Percentiles rank a stretch among this genome's conserved stretches.
These are phyloP conservation scores for Blepharisma japonicum DNA, from an alignment of 73 alveolate species.

Conservation along the genomic window DNA sequence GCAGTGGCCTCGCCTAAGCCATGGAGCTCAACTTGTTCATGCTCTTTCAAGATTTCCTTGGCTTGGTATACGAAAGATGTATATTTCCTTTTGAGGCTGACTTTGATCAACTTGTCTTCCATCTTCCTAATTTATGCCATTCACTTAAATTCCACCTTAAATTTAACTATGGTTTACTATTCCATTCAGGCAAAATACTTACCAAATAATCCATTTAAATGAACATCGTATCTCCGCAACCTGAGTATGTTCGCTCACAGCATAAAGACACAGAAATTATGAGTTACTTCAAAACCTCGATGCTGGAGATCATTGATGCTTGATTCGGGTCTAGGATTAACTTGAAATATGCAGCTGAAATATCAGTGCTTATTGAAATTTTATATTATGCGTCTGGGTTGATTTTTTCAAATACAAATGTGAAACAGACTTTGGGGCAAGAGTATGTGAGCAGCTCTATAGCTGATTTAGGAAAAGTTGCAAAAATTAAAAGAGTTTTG, in stretches of 20 bases:
- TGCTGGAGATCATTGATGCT: background rate
- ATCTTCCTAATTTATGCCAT: no score
- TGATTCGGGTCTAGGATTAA: background rate
- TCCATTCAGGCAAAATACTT: no score
- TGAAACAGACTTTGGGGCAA: background rate
- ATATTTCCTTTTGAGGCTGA: no score
- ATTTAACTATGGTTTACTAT: no score
- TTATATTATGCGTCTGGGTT: background rate
- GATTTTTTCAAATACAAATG: background rate
- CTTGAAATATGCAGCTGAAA: background rate
- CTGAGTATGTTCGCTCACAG: constrained; percentile 13
- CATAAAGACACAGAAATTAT: constrained; percentile 10
- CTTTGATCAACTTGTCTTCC: no score
- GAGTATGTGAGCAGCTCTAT: background rate
- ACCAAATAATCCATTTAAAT: background rate
- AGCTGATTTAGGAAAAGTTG: background rate
- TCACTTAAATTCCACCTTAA: no score
- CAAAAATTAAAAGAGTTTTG: background rate
- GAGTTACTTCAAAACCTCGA: background rate
- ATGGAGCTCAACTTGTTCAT: no score
- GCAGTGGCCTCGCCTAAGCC: no score
- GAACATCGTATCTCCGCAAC: constrained; percentile 13
- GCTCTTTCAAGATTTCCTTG: no score
- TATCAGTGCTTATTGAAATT: background rate
- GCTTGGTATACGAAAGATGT: no score